These are phyloP conservation scores for Mycena galericulata DNA, from an alignment of 768 basidiomycete genomes.

Conservation along the genomic window DNA sequence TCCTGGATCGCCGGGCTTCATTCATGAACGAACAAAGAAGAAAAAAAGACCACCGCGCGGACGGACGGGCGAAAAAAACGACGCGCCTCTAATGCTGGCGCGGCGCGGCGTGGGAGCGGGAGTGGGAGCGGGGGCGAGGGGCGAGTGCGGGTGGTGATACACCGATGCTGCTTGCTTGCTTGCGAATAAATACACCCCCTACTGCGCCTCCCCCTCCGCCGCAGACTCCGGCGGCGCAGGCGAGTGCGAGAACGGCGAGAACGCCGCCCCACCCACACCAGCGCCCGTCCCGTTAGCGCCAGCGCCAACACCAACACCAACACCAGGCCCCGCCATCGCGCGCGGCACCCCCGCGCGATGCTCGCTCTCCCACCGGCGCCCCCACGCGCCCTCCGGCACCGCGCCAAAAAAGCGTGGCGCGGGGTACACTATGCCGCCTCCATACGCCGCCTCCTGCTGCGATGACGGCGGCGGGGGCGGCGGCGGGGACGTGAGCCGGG, in stretches of 20 bases:
- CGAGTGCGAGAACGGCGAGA: constrained; percentile 32
- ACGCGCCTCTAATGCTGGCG: constrained; percentile 22
- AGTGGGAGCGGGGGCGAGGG: neutral
- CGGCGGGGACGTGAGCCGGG: constrained; percentile 33
- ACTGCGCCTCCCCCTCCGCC: constrained; percentile 23
- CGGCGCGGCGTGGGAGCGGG: constrained; percentile 1
- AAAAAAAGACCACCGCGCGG: neutral
- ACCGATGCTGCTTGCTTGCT: neutral
- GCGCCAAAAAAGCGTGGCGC: constrained; percentile 27
- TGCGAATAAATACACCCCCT: constrained; percentile 13
- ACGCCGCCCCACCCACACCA: no score
- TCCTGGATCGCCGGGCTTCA: constrained; percentile 59
- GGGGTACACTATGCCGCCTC: constrained; percentile 25
- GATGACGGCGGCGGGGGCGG: constrained; percentile 56
- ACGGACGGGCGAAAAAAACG: no score
- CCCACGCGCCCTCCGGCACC: constrained; percentile 23
- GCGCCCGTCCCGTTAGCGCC: neutral
- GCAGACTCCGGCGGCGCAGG: constrained; percentile 17
- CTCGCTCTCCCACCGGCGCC: constrained; percentile 26
- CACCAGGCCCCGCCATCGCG: no score
- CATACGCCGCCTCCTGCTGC: constrained; percentile 5
- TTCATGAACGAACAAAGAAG: constrained; percentile 35
- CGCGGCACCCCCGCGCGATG: constrained; percentile 7
- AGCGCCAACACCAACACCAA: no score
- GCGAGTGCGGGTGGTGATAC: neutral